A percentile compares a stretch with the other conserved stretches of the same genome.
Conservation (phyloP, 225 moss, liverwort and hornwort genomes). For the Physcomitrellopsis africana region DNA sequence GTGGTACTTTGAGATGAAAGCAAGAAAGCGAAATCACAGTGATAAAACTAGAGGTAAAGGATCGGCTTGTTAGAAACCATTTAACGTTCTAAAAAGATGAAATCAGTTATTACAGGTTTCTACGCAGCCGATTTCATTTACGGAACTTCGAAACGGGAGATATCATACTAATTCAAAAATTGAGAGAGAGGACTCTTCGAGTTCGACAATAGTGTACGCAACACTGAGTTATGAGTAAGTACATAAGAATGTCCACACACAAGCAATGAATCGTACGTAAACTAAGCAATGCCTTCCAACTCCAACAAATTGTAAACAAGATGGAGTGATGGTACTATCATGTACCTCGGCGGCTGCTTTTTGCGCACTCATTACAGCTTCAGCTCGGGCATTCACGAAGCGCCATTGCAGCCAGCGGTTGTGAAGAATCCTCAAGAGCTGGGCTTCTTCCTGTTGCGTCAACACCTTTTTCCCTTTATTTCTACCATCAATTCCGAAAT, state of each 20-base stretch:
- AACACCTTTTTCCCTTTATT: constrained; percentile 83
- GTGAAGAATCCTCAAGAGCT: constrained; percentile 86
- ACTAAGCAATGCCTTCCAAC: neutral
- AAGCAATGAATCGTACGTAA: neutral
- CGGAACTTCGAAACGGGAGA: too few relatives aligned
- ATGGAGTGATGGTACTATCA: neutral
- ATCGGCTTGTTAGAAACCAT: too few relatives aligned
- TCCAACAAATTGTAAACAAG: neutral
- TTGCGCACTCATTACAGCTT: constrained; percentile 83
- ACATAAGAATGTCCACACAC: neutral
- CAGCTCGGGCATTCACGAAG: constrained; percentile 93
- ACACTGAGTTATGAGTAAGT: too few relatives aligned
- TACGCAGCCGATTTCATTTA: too few relatives aligned
- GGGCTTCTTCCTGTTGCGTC: constrained; percentile 96
- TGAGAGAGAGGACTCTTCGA: too few relatives aligned
- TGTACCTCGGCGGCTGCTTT: constrained; percentile 85
- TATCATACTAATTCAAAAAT: too few relatives aligned
- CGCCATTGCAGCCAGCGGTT: constrained; percentile 99
- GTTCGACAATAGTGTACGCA: too few relatives aligned
- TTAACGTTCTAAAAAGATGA: too few relatives aligned
- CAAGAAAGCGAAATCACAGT: too few relatives aligned
- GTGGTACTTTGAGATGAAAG: too few relatives aligned
- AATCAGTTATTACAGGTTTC: too few relatives aligned
- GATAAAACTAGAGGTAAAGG: too few relatives aligned
- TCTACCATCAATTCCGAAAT: constrained; percentile 80